phyloP scores from a whole-genome alignment of 345 rosid genomes.

The Aquilaria malaccensis region DNA sequence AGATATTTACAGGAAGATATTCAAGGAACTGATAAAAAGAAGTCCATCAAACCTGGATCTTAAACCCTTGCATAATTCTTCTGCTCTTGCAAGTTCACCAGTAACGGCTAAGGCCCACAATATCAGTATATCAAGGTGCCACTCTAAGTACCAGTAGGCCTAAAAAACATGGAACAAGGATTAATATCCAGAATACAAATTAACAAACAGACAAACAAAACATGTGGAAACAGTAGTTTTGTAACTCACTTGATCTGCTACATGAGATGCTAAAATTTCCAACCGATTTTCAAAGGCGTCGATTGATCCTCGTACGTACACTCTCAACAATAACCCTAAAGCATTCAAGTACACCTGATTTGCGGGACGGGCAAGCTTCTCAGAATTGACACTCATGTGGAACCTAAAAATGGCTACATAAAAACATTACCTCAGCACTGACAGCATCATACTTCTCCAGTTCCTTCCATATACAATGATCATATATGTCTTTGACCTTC shows the following conservation, averaged over 20 bases:
- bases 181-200: background rate
- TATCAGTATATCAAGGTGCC: constrained; percentile 79
- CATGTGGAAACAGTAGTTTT: background rate
- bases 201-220: background rate
- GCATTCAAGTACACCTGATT: constrained; percentile 75
- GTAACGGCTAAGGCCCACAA: constrained; percentile 68
- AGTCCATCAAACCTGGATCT: constrained; percentile 46
- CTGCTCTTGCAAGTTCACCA: constrained; percentile 63
- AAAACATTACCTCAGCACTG: constrained; percentile 40
- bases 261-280: constrained; percentile 35
- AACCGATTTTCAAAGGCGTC: constrained; percentile 44
- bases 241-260: constrained; percentile 48
- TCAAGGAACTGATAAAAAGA: constrained; percentile 8
- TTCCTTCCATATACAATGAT: constrained; percentile 71
- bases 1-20: constrained; percentile 4
- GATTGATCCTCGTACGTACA: constrained; percentile 47
- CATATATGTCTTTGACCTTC: constrained; percentile 61
- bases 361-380: constrained; percentile 9
- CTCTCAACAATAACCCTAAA: constrained; percentile 61
- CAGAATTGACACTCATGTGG: background rate
- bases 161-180: constrained; percentile 19
- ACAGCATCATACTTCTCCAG: constrained; percentile 48
- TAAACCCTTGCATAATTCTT: constrained; percentile 57
- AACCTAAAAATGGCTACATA: background rate
- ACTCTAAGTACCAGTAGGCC: constrained; percentile 68